These are phyloP conservation scores for Cladosporium cucumerinum DNA, from an alignment of 2,329 filamentous ascomycete genomes.

Conservation along the genomic window DNA sequence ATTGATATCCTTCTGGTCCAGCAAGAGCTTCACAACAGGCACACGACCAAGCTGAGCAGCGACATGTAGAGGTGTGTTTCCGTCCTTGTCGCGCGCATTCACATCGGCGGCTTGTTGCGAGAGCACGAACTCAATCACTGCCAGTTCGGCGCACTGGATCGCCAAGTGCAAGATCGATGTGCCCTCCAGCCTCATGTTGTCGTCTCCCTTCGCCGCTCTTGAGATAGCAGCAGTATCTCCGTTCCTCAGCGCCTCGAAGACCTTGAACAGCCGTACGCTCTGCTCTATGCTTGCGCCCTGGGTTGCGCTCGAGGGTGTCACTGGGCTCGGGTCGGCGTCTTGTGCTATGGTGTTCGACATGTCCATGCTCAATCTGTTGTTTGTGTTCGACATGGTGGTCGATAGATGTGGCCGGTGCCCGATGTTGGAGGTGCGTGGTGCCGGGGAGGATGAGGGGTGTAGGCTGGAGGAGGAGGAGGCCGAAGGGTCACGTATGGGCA, in stretches of 20 bases:
- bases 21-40: conserved; percentile 74
- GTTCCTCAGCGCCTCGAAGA: conserved; percentile 86
- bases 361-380: conserved; percentile 20
- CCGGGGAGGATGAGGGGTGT: conserved; percentile 5
- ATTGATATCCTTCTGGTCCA: conserved; percentile 81
- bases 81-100: conserved; percentile 87
- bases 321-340: conserved; percentile 19
- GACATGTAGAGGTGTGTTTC: conserved; percentile 88
- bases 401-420: conserved; percentile 33
- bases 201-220: conserved; percentile 65
- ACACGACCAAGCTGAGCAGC: conserved; percentile 79
- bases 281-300: conserved; percentile 67
- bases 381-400: conserved; percentile 35
- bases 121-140: conserved; percentile 92
- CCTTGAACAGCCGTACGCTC: conserved; percentile 87
- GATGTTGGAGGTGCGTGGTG: conserved; percentile 23
- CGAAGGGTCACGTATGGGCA: conserved; percentile 34
- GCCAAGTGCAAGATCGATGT: conserved; percentile 90
- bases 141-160: conserved; percentile 89
- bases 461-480: conserved; percentile 4
- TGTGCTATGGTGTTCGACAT: conserved; percentile 2
- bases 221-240: conserved; percentile 90
- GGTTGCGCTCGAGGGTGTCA: conserved; percentile 25
- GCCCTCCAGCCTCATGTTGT: conserved; percentile 59
- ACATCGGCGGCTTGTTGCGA: conserved; percentile 64